Evolutionary conservation across 306 rosid species (phyloP).

Genomic region (Gillenia trifoliata): DNA sequence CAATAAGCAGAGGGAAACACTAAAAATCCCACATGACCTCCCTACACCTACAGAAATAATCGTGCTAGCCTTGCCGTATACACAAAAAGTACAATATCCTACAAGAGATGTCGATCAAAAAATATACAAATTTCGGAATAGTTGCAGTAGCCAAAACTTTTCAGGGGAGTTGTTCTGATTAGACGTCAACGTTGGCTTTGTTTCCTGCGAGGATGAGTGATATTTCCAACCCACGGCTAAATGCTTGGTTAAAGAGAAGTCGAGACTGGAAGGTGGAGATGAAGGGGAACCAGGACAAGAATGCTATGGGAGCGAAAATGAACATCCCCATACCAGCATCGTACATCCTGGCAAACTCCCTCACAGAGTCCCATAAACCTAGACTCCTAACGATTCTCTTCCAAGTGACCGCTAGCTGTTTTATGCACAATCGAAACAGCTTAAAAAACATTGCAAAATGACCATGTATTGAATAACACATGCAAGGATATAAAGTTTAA

Average conservation of each 20-base stretch:
- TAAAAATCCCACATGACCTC: not conserved
- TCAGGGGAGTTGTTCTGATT: not conserved
- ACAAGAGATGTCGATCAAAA: conserved; percentile 10
- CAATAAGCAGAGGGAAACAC: not conserved
- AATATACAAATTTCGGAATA: conserved; percentile 19
- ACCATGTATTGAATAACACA: not conserved
- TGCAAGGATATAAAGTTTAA: not conserved
- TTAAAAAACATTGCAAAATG: not conserved
- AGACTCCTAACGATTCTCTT: conserved; percentile 50
- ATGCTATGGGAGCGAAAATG: conserved; percentile 65
- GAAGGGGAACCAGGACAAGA: conserved; percentile 95
- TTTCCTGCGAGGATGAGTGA: conserved; percentile 96
- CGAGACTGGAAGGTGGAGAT: conserved; percentile 96
- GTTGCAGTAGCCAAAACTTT: not conserved
- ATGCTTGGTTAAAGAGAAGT: conserved; percentile 94
- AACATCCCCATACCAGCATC: conserved; percentile 98
- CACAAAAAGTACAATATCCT: not conserved
- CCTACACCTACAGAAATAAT: not conserved
- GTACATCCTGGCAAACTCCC: conserved; percentile 89
- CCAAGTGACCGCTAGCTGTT: conserved; percentile 89
- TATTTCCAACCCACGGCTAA: conserved; percentile 95
- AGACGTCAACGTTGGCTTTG: conserved; percentile 76
- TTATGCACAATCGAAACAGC: conserved; percentile 6
- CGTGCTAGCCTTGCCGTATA: not conserved
- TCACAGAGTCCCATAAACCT: conserved; percentile 91